Evolutionary conservation across 495 filamentous ascomycete genomes (phyloP), one percentile per base, ranked within the genome.

Genomic region (Astrothelium macrocarpum): DNA sequence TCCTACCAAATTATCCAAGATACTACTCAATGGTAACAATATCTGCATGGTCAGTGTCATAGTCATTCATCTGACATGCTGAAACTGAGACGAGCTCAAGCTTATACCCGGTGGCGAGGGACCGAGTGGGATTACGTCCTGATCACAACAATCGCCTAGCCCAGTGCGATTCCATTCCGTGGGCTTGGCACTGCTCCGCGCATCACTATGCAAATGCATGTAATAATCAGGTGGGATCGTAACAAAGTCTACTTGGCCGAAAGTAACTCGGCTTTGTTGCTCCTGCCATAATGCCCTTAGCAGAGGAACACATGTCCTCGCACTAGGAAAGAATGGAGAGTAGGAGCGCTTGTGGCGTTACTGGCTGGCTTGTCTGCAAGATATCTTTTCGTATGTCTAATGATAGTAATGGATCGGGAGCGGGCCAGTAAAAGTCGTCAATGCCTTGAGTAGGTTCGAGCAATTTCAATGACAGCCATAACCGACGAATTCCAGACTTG

Each of bases 11-110:
- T 85, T 97, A 23, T 82, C 90, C 20, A 96, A 96, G 81, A 94
- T 97, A 58, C 76, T 98, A 28, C 80, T 98, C n/a, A 97, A 97
- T 69, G 94, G 94, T 39, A 98, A 98, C 76, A 97, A 97, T 70
- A 88, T 98, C 62, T 97, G 94, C 89, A 98, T 98, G 94, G 94
- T 96, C 62, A 53, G 67, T 32, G 9, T 20, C 23, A 56, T 11
- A 28, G 25, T 28, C 9, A 3, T 9, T 9, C 49, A 29, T 5
- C 34, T 28, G 20, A 56, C 20, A 25, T 16, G 7, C 20, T 11
- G 16, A 29, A 11, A 56, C 25, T 56, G 16, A 56, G 5, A 56
- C 23, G 29, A 29, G 16, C 20, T 29, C 23, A 56, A 56, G 49
- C 49, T 56, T 29, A 56, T 56, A 5, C 49, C 49, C 20, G 49